These are phyloP conservation scores for Mycena latifolia DNA, from an alignment of 768 basidiomycete genomes.

Conservation along the genomic window DNA sequence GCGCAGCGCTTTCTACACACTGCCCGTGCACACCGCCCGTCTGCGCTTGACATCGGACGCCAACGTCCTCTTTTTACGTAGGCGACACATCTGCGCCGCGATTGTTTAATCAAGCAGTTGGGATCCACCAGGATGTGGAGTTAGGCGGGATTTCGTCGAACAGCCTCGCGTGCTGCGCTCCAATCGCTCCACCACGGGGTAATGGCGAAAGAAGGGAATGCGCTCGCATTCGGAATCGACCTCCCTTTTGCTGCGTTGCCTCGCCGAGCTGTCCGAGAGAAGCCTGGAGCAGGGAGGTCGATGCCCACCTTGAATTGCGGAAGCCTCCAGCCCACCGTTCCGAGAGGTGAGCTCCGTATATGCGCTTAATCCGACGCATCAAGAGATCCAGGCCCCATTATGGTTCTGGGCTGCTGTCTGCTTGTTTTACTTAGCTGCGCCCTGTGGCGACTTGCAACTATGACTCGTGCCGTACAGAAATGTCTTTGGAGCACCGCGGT, in stretches of 20 bases:
- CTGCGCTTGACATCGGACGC: neutral
- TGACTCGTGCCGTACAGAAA: neutral
- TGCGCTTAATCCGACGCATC: neutral
- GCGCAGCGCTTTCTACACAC: too few species aligned
- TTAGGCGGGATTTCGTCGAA: neutral
- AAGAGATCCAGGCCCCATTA: neutral
- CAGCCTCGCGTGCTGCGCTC: neutral
- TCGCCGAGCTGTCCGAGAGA: neutral
- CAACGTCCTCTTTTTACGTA: neutral
- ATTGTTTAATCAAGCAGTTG: neutral
- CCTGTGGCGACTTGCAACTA: neutral
- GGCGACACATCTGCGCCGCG: neutral
- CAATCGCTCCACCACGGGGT: neutral
- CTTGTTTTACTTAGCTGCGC: neutral
- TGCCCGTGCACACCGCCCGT: too few species aligned
- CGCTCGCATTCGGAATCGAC: too few species aligned
- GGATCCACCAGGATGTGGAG: neutral
- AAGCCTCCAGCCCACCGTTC: neutral
- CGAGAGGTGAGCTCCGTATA: neutral
- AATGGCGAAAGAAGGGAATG: too few species aligned
- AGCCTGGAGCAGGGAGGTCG: neutral
- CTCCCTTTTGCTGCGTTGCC: too few species aligned
- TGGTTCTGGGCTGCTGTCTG: neutral
- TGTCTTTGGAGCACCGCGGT: neutral
- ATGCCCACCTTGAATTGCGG: neutral